A percentile compares a stretch with the other conserved stretches of the same genome.
These are phyloP conservation scores for Mucor lusitanicus DNA, from an alignment of 371 early-diverging fungal species.

Conservation along the genomic window DNA sequence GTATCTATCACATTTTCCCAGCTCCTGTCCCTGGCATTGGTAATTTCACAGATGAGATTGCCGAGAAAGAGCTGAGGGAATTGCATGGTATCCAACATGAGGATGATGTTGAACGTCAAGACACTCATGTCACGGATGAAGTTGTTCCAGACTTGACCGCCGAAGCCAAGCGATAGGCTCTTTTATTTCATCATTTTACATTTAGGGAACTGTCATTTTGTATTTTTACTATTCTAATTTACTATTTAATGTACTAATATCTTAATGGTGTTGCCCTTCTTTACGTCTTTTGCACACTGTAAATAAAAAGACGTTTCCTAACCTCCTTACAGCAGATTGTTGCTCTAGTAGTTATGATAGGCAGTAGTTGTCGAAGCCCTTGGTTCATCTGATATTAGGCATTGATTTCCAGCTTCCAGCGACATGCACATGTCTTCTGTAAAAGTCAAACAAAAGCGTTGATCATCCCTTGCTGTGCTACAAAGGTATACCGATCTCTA, in stretches of 20 bases:
- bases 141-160: neutral
- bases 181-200: neutral
- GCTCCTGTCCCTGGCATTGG: constrained; percentile 34
- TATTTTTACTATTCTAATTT: constrained; percentile 1
- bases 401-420: too few relatives aligned
- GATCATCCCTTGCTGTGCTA: too few relatives aligned
- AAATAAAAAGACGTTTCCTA: constrained; percentile 23
- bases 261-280: constrained; percentile 20
- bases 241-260: constrained; percentile 2
- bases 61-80: constrained; percentile 14
- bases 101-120: constrained; percentile 4
- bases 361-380: too few relatives aligned
- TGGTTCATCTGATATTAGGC: too few relatives aligned
- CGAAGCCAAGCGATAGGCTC: neutral
- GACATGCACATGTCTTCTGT: too few relatives aligned
- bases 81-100: constrained; percentile 7
- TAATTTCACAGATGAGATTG: constrained; percentile 16
- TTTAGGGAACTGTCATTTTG: constrained; percentile 2
- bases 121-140: neutral
- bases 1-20: constrained; percentile 62
- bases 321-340: neutral
- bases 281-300: constrained; percentile 24
- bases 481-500: too few relatives aligned
- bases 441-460: too few relatives aligned
- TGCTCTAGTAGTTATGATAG: too few relatives aligned